These are phyloP conservation scores for Globisporangium cystogenes DNA, from an alignment of 352 stramenopile genomes.

Conservation along the genomic window DNA sequence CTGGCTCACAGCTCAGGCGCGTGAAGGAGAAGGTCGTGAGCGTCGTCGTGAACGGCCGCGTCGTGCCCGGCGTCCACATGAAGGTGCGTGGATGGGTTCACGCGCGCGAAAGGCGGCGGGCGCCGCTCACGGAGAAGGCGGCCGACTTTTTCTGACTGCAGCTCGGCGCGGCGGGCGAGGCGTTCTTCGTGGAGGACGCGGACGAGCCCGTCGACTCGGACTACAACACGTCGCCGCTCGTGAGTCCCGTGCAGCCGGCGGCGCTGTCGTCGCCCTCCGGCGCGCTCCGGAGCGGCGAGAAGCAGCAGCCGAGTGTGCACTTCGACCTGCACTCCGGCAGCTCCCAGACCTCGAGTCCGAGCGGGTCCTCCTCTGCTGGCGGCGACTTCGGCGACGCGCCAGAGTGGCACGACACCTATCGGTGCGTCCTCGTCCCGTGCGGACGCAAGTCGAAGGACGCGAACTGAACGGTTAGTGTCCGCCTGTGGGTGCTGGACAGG, in stretches of 20 bases:
- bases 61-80: conserved; percentile 55
- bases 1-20: conserved; percentile 17
- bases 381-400: conserved; percentile 3
- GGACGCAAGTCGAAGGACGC: not conserved
- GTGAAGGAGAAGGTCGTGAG: conserved; percentile 39
- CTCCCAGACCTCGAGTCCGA: conserved; percentile 4
- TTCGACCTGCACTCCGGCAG: conserved; percentile 3
- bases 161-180: conserved; percentile 57
- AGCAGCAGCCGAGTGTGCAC: conserved; percentile 1
- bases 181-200: conserved; percentile 71
- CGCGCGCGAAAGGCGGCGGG: no score
- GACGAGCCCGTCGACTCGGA: conserved; percentile 53
- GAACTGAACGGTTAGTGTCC: not conserved
- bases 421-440: no score
- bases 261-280: conserved; percentile 1
- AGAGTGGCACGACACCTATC: conserved; percentile 29
- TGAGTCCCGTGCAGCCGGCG: conserved; percentile 23
- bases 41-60: conserved; percentile 55
- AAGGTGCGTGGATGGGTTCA: conserved; percentile 51
- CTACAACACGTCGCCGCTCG: conserved; percentile 58
- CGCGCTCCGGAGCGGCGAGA: not conserved
- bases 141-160: conserved; percentile 13
- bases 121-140: no score
- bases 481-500: not conserved
- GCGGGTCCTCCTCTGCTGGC: conserved; percentile 1